Conservation (phyloP, 192 early-diverging fungal species). For the Chytriomyces hyalinus region DNA sequence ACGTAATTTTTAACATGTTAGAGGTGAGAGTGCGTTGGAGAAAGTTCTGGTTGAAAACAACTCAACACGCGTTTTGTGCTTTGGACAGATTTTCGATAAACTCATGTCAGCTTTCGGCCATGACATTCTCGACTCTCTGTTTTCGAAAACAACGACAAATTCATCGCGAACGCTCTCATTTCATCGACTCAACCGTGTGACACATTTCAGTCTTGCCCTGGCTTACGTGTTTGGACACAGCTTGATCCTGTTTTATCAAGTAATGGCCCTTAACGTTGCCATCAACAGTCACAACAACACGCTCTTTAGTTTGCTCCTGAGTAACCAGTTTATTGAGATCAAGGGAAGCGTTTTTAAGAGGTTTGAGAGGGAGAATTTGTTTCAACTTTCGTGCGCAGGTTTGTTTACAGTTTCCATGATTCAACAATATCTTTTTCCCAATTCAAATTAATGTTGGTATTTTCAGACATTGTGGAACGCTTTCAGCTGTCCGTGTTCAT, state of each 20-base stretch:
- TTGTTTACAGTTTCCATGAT: slow-evolving; percentile 17
- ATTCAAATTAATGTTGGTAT: neutral
- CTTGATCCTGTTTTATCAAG: slow-evolving; percentile 91
- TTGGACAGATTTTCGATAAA: slow-evolving; percentile 81
- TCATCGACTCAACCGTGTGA: slow-evolving; percentile 46
- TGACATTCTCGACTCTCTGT: slow-evolving; percentile 93
- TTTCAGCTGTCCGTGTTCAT: slow-evolving; percentile 91
- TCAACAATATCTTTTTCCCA: neutral
- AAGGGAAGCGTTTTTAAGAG: slow-evolving; percentile 96
- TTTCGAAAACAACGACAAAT: slow-evolving; percentile 70
- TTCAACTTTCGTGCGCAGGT: slow-evolving; percentile 92
- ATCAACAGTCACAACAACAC: slow-evolving; percentile 97
- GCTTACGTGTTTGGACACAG: slow-evolving; percentile 89
- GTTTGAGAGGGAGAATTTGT: slow-evolving; percentile 96
- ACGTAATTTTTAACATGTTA: slow-evolving; percentile 94
- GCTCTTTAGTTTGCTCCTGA: slow-evolving; percentile 88
- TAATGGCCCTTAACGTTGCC: slow-evolving; percentile 94
- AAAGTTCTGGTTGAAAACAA: neutral
- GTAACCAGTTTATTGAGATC: slow-evolving; percentile 98
- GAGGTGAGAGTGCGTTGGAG: slow-evolving; percentile 63
- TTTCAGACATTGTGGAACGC: slow-evolving; percentile 89
- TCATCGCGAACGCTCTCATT: slow-evolving; percentile 12
- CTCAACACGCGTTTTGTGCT: neutral
- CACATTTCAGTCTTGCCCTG: slow-evolving; percentile 76
- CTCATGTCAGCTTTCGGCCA: slow-evolving; percentile 92